Evolutionary conservation across 2,329 filamentous ascomycete species (phyloP).

Genomic region (Ascochyta clinopodiicola): DNA sequence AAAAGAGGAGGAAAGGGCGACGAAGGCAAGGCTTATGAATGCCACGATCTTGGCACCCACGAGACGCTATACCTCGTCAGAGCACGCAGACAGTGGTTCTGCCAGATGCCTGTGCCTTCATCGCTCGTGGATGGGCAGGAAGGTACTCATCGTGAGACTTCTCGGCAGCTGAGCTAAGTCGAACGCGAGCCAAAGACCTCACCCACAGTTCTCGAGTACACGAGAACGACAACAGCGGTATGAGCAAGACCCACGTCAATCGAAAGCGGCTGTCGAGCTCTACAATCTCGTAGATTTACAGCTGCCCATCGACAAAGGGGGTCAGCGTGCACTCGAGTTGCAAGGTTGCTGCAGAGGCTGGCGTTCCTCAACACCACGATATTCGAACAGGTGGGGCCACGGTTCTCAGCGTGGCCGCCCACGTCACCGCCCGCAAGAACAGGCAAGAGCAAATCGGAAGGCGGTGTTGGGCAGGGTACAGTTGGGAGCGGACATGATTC

Average conservation of each 20-base stretch:
- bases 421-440: conserved; percentile 17
- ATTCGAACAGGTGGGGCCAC: conserved; percentile 5
- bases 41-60: conserved; percentile 3
- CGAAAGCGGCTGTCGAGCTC: conserved; percentile 31
- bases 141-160: conserved; percentile 6
- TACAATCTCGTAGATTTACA: conserved; percentile 20
- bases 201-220: conserved; percentile 8
- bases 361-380: conserved; percentile 23
- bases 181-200: neutral
- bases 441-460: conserved; percentile 10
- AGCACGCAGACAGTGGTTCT: conserved; percentile 7
- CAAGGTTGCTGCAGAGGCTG: conserved; percentile 18
- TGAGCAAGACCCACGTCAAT: conserved; percentile 9
- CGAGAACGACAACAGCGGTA: conserved; percentile 1
- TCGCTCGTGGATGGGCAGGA: conserved; percentile 1
- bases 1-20: conserved; percentile 24
- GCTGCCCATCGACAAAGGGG: neutral
- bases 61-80: conserved; percentile 11
- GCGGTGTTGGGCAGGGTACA: neutral
- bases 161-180: neutral
- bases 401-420: conserved; percentile 15
- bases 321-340: conserved; percentile 27
- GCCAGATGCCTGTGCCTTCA: conserved; percentile 16
- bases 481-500: neutral
- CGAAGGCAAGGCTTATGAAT: conserved; percentile 16